A percentile compares a stretch with the other conserved stretches of the same genome.
Evolutionary conservation across 441 rosid species (phyloP).

Genomic region (Theobroma grandiflorum): DNA sequence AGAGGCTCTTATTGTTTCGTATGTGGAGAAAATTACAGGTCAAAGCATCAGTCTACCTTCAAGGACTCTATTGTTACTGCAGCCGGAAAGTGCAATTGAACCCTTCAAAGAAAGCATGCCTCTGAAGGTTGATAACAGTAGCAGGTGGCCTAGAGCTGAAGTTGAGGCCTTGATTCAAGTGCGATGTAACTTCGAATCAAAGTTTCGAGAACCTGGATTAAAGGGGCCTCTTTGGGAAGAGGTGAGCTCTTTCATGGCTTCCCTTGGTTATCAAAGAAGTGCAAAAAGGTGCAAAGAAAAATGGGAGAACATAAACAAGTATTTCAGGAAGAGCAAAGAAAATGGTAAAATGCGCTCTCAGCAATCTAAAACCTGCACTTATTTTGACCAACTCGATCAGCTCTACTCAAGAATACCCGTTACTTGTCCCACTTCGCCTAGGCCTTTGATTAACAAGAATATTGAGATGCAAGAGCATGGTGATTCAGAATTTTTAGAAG

Average conservation of each 20-base stretch:
- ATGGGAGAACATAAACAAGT: conserved; percentile 64
- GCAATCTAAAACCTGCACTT: conserved; percentile 48
- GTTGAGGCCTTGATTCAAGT: conserved; percentile 50
- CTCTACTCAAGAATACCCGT: conserved; percentile 39
- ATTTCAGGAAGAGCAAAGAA: conserved; percentile 48
- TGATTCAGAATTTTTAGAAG: conserved; percentile 40
- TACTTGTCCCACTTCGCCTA: conserved; percentile 12
- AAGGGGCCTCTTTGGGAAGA: conserved; percentile 61
- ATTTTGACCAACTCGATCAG: conserved; percentile 51
- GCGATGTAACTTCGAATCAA: conserved; percentile 42
- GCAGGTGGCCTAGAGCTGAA: conserved; percentile 56
- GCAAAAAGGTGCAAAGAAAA: conserved; percentile 60
- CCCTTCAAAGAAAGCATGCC: conserved; percentile 26
- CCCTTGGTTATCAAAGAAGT: conserved; percentile 49
- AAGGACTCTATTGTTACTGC: conserved; percentile 23
- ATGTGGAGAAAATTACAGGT: conserved; percentile 54
- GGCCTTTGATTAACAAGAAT: conserved; percentile 14
- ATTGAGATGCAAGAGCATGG: conserved; percentile 24
- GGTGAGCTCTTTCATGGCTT: conserved; percentile 44
- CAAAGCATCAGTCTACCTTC: conserved; percentile 41
- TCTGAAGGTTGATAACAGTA: conserved; percentile 17
- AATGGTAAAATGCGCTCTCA: conserved; percentile 35
- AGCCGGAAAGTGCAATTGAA: conserved; percentile 30
- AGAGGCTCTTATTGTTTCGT: conserved; percentile 45
- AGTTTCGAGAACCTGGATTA: conserved; percentile 48